phyloP scores from a whole-genome alignment of 78 protist genomes.

The Bodo saltans region DNA sequence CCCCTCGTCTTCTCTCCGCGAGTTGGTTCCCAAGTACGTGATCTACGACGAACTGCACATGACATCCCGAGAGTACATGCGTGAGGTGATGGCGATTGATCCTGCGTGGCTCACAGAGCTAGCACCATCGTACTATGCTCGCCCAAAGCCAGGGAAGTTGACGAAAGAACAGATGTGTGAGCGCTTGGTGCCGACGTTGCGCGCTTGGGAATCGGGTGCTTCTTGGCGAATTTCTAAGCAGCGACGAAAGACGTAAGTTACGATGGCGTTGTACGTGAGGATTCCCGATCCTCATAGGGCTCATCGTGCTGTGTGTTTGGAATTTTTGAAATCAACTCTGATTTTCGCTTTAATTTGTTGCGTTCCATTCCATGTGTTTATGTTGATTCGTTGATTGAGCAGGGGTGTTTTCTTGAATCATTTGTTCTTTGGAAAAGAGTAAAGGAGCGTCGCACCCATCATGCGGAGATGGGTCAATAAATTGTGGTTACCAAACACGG shows the following conservation, averaged over 20 bases:
- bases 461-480: too few relatives aligned
- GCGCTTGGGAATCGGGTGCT: conserved; percentile 69
- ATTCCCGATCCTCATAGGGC: neutral
- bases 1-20: conserved; percentile 88
- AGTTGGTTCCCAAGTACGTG: conserved; percentile 88
- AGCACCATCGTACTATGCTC: conserved; percentile 84
- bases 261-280: neutral
- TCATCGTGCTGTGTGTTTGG: too few relatives aligned
- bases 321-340: too few relatives aligned
- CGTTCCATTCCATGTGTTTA: too few relatives aligned
- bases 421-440: too few relatives aligned
- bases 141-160: conserved; percentile 71
- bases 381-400: too few relatives aligned
- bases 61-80: conserved; percentile 98
- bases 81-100: conserved; percentile 81
- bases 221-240: conserved; percentile 84
- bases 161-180: conserved; percentile 76
- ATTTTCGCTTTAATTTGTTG: too few relatives aligned
- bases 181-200: conserved; percentile 88
- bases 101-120: conserved; percentile 93
- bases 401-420: too few relatives aligned
- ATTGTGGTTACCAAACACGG: too few relatives aligned
- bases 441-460: too few relatives aligned
- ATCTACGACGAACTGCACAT: conserved; percentile 72
- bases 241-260: neutral